Conservation (phyloP, 2,329 filamentous ascomycete species). For the Pseudogymnoascus sp. region DNA sequence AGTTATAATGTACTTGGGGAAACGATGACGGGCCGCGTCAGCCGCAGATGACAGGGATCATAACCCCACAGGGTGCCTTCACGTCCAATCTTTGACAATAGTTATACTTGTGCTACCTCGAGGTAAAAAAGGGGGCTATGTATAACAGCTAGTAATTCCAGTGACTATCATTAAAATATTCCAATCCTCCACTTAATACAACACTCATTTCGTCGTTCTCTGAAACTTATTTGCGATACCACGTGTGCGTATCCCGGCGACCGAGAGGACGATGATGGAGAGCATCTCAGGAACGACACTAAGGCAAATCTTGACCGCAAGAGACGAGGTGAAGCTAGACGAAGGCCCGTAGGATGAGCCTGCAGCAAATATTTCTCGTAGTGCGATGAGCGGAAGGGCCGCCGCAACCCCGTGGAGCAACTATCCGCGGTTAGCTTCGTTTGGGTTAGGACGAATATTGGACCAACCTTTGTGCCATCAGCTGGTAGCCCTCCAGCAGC, state of each 20-base stretch:
- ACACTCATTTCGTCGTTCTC: background rate
- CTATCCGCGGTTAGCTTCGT: background rate
- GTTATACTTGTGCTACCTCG: background rate
- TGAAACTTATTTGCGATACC: background rate
- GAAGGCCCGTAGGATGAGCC: background rate
- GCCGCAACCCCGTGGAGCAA: background rate
- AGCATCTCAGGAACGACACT: background rate
- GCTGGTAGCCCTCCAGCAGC: background rate
- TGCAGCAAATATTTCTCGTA: slow-evolving; percentile 3
- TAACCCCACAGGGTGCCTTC: background rate
- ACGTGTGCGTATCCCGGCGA: background rate
- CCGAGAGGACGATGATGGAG: background rate
- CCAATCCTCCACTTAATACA: background rate
- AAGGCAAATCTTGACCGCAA: background rate
- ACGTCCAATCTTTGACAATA: background rate
- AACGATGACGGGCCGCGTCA: background rate
- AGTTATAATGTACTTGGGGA: background rate
- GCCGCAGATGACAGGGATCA: background rate
- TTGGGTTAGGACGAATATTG: background rate
- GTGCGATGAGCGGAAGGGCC: background rate
- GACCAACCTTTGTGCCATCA: background rate
- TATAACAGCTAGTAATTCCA: background rate
- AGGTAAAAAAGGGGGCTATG: background rate
- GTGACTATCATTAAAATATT: background rate
- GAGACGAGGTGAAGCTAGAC: background rate